Percentiles rank a stretch among this genome's conserved stretches.
Conservation (phyloP, 2,329 filamentous ascomycete genomes). For the Aspergillus udagawae region DNA sequence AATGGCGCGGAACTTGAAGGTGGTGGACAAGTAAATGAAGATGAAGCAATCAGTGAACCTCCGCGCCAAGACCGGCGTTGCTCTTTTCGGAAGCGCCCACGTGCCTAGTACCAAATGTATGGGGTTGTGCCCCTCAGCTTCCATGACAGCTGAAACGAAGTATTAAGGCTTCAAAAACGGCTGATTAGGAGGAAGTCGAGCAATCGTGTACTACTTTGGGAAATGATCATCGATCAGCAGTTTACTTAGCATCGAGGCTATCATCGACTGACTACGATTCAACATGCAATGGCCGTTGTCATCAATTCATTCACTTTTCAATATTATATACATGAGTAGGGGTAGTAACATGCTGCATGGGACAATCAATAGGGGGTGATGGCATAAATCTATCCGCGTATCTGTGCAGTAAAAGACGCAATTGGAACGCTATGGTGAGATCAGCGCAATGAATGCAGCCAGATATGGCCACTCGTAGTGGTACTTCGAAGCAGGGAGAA, state of each 20-base stretch:
- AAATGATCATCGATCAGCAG: not conserved
- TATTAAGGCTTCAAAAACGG: too few relatives aligned
- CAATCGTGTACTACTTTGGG: not conserved
- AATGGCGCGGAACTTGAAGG: not conserved
- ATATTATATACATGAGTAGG: not conserved
- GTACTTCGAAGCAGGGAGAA: not conserved
- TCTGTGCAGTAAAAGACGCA: not conserved
- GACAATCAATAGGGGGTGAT: not conserved
- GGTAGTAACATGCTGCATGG: not conserved
- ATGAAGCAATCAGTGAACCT: not conserved
- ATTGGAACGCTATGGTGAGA: not conserved
- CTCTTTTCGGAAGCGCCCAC: conserved; percentile 2
- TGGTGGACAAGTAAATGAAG: not conserved
- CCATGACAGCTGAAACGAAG: not conserved
- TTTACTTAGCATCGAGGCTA: not conserved
- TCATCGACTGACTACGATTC: not conserved
- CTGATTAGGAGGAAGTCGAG: too few relatives aligned
- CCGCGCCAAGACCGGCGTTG: conserved; percentile 1
- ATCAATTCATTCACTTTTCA: not conserved
- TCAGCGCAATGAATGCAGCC: not conserved
- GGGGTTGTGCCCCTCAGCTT: not conserved
- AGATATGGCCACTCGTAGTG: not conserved
- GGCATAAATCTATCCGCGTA: not conserved
- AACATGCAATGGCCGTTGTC: not conserved
- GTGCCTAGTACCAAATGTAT: not conserved